Conservation (phyloP, 2,329 filamentous ascomycete species). For the Didymella pomorum region DNA sequence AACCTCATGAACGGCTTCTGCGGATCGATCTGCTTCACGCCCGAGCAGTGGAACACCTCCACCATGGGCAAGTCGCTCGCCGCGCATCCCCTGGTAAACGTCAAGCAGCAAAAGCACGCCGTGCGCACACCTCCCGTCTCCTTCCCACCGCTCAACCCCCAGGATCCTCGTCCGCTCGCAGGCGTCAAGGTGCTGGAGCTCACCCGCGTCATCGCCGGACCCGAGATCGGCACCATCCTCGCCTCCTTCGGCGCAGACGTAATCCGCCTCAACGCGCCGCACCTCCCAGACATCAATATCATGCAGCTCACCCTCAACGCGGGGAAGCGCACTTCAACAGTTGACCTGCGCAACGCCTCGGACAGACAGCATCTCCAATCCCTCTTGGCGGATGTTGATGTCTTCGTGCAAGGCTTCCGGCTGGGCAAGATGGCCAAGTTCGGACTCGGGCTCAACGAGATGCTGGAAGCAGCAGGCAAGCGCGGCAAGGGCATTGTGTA, state of each 20-base stretch:
- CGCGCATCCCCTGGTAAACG: constrained; percentile 55
- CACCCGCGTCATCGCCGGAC: constrained; percentile 54
- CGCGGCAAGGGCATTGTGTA: constrained; percentile 58
- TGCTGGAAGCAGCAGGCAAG: constrained; percentile 52
- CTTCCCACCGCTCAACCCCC: constrained; percentile 41
- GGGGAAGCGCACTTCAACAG: constrained; percentile 53
- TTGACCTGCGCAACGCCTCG: constrained; percentile 54
- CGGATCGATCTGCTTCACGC: constrained; percentile 56
- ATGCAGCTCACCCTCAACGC: constrained; percentile 51
- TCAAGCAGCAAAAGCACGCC: constrained; percentile 43
- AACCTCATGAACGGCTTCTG: constrained; percentile 30
- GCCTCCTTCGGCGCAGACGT: constrained; percentile 55
- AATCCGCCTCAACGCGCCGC: constrained; percentile 52
- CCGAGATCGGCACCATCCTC: constrained; percentile 48
- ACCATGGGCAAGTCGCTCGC: constrained; percentile 55
- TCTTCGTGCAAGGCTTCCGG: constrained; percentile 63
- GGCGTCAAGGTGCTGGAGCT: constrained; percentile 50
- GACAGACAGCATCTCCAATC: constrained; percentile 43
- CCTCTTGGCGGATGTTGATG: constrained; percentile 58
- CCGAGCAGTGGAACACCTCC: constrained; percentile 55
- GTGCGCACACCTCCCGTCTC: constrained; percentile 30
- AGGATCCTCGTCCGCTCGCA: constrained; percentile 49
- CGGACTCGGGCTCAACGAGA: constrained; percentile 54
- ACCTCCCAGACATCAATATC: constrained; percentile 45
- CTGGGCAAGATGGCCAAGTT: constrained; percentile 54